These are phyloP conservation scores for Phialophora tarda DNA, from an alignment of 2,329 filamentous ascomycete species.

Conservation along the genomic window DNA sequence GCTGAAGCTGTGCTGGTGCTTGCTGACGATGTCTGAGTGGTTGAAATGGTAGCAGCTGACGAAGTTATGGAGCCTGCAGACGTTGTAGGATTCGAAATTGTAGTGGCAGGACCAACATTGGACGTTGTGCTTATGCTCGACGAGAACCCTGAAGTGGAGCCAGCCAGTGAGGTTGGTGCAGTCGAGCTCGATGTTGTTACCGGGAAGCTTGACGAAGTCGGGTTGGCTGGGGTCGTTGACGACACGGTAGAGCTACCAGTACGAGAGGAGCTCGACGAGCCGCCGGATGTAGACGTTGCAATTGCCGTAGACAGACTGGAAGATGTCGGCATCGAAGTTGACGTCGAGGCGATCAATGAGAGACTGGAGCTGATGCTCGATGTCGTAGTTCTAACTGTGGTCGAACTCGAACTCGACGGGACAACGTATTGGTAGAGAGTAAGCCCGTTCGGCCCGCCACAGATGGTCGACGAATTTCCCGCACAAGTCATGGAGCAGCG, in stretches of 20 bases:
- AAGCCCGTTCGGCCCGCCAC: slow-evolving; percentile 41
- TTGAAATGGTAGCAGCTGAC: neutral
- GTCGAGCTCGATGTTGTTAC: neutral
- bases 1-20: neutral
- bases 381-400: slow-evolving; percentile 12
- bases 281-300: neutral
- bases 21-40: neutral
- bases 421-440: slow-evolving; percentile 33
- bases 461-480: slow-evolving; percentile 41
- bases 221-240: neutral
- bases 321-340: neutral
- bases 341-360: neutral
- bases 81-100: neutral
- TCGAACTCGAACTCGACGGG: slow-evolving; percentile 26
- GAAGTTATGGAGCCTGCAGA: neutral
- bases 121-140: neutral
- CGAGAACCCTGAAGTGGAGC: neutral
- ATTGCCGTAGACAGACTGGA: neutral
- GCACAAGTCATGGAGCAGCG: slow-evolving; percentile 37
- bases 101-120: neutral
- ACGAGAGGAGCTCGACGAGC: slow-evolving; percentile 1
- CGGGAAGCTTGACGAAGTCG: slow-evolving; percentile 5
- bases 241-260: neutral
- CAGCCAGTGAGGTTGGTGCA: neutral
- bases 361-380: neutral